Evolutionary conservation across 108 stramenopile genomes (phyloP), one percentile per base, ranked within the genome.

Genomic region (Cyclotella choctawhatcheeana): DNA sequence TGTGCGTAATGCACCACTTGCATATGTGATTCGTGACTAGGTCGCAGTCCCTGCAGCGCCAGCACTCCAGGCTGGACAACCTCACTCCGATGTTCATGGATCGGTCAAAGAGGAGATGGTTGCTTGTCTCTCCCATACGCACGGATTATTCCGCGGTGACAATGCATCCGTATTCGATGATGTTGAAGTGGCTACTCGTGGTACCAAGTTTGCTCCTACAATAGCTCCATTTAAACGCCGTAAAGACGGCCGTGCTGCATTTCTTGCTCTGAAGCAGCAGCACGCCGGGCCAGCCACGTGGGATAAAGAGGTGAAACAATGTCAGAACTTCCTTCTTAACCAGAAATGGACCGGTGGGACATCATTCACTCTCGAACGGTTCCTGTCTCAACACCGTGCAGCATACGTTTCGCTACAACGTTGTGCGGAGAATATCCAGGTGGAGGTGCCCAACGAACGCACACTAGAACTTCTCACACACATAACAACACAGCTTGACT

Each of bases 1-100:
- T 7, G 52, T 53, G 10, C 52, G 25, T 8, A 53, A 53, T 26
- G 52, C 52, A 8, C 52, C 52, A 14, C 13, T 53, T 5, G 21
- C 52, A 6, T 25, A 53, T 14, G 52, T 53, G 52, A 53, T 53
- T 7, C 21, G 52, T 22, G 52, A 22, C 6, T 5, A 26, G 5
- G 10, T 13, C 10, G 13, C 6, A 12, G 52, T 53, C 5, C 24
- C 24, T 25, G 52, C 52, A 8, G 52, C 25, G 6, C 21, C 52
- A 26, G 52, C 52, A 22, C 52, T 53, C 6, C 10, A 6, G 52
- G 24, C 52, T 26, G 24, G 25, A 25, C 10, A 53, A 26, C 52
- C 52, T 7, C 52, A 53, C 52, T 53, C 52, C 24, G 25, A 25
- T 53, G 52, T 10, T 8, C 52, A 53, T 26, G 52, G 52, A 22